phyloP scores from a whole-genome alignment of 805 yeast species.

The Hanseniaspora hatyaiensis region DNA sequence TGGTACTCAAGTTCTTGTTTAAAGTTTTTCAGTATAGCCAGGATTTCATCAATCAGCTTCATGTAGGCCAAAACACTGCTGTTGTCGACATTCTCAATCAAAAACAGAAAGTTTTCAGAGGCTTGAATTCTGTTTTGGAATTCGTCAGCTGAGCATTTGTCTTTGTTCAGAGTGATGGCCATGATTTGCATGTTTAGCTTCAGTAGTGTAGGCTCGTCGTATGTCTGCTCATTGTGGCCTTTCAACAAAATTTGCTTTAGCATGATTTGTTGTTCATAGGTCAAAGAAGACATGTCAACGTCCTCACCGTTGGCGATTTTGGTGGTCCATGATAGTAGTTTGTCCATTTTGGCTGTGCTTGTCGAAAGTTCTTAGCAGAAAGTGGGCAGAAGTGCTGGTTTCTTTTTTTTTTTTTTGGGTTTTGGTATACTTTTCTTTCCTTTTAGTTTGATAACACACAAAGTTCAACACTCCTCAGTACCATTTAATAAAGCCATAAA shows the following conservation, averaged over 20 bases:
- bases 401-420: neutral
- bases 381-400: no score
- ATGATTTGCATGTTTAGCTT: constrained; percentile 57
- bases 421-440: no score
- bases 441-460: no score
- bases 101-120: constrained; percentile 83
- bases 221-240: constrained; percentile 11
- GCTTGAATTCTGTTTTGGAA: constrained; percentile 58
- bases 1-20: constrained; percentile 40
- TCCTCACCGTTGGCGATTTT: constrained; percentile 64
- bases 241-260: constrained; percentile 9
- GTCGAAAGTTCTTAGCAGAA: no score
- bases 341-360: constrained; percentile 87
- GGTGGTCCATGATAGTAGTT: constrained; percentile 82
- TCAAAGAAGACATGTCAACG: constrained; percentile 37
- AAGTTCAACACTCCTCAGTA: no score
- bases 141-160: constrained; percentile 3
- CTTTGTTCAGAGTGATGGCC: constrained; percentile 32
- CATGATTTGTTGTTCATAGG: constrained; percentile 14
- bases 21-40: constrained; percentile 7
- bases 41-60: constrained; percentile 14
- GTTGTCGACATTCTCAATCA: constrained; percentile 84
- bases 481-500: no score
- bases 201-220: constrained; percentile 83
- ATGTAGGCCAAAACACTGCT: constrained; percentile 42